Evolutionary conservation across 129 eudicot species (phyloP), one percentile per base, ranked within the genome.

Genomic region (Pittosporum tobira): DNA sequence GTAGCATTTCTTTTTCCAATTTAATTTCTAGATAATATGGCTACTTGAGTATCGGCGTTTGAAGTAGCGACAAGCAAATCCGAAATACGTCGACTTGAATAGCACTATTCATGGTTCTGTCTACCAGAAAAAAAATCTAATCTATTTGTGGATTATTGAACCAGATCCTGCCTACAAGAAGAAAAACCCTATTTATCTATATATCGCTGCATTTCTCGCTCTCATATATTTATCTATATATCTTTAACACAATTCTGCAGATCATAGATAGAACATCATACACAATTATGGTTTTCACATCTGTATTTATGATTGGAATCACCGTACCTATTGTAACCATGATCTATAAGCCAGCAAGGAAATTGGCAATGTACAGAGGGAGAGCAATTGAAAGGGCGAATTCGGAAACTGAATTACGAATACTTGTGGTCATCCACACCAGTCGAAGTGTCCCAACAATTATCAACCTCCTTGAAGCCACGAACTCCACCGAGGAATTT

Each of bases 361-460:
- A 14, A 24, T 62, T 34, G 13, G 56, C 42, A 8, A 6, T 54
- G 1, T 61, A 61, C 56, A 69, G 23, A 43, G 51, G 62, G 50
- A 62, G 73, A 48, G 57, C 74, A 51, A 51, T 69, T 12, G 62
- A 61, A 46, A 69, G 37, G 37, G 26, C 61, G 28, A 69, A 38
- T 20, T 31, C 9, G 5, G 62, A 51, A 5, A 51, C 53, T 5
- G 68, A 61, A 11, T 15, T 69, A 23, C 46, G 67, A 28, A 4
- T 69, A 43, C 60, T 70, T 2, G 63, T 53, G 7, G 64, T 55
- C 4, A 37, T 70, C 37, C 75, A 62, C 50, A 70, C 21, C 58
- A 48, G 63, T 27, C 24, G 75, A 51, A 62, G 53, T 46, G 75
- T 52, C 16, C 69, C 75, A 10, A 62, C 69, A n/a, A 45, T 61